Evolutionary conservation across 2,329 filamentous ascomycete genomes (phyloP).

Genomic region (Penicillium sp.): DNA sequence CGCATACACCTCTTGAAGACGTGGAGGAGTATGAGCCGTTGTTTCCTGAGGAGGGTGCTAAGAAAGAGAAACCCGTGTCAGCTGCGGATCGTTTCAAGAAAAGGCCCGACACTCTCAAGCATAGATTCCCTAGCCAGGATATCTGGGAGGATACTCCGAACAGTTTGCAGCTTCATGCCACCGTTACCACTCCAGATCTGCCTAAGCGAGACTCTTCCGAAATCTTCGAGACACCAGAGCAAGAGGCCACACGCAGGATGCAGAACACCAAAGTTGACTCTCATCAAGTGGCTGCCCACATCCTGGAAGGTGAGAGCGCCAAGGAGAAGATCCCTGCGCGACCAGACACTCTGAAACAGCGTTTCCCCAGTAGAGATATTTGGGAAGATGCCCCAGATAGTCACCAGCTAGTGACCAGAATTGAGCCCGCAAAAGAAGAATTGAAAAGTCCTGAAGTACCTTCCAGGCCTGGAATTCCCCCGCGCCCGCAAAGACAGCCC

Average conservation of each 20-base stretch:
- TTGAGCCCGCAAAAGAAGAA: conserved; percentile 53
- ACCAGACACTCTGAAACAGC: conserved; percentile 57
- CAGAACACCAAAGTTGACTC: conserved; percentile 41
- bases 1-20: conserved; percentile 72
- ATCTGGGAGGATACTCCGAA: conserved; percentile 95
- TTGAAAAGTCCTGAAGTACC: conserved; percentile 40
- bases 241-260: conserved; percentile 47
- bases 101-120: conserved; percentile 53
- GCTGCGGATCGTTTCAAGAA: conserved; percentile 56
- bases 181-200: conserved; percentile 77
- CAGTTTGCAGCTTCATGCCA: conserved; percentile 72
- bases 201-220: conserved; percentile 45
- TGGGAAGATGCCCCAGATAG: conserved; percentile 94
- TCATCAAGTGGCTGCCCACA: conserved; percentile 35
- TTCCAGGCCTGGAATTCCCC: conserved; percentile 34
- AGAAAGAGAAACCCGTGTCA: conserved; percentile 53
- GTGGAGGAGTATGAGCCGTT: conserved; percentile 93
- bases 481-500: conserved; percentile 35
- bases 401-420: conserved; percentile 71
- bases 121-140: conserved; percentile 89
- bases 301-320: conserved; percentile 30
- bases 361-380: conserved; percentile 88
- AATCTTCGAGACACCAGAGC: conserved; percentile 46
- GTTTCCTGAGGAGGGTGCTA: conserved; percentile 75
- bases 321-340: conserved; percentile 36